Evolutionary conservation across 257 asterid genomes (phyloP).

Genomic region (Ophiorrhiza pumila): DNA sequence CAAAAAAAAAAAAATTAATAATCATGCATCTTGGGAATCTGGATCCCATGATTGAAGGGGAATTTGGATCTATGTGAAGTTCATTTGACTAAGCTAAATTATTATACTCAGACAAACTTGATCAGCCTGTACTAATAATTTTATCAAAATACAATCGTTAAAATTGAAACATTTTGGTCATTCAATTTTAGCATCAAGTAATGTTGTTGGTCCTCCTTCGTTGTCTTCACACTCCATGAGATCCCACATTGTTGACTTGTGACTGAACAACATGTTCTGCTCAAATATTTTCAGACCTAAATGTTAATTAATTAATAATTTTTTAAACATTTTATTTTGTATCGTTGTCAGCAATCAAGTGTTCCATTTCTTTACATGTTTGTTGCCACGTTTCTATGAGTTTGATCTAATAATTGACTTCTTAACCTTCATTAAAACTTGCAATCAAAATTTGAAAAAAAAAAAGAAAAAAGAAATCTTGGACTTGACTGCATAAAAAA

Average conservation of each 20-base stretch:
- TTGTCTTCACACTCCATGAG: slow-evolving; percentile 8
- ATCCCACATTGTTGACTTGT: background rate
- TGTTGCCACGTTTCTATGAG: slow-evolving; percentile 14
- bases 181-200: background rate
- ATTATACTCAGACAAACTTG: too few species aligned
- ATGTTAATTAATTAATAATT: background rate
- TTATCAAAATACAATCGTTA: background rate
- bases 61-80: background rate
- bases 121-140: slow-evolving; percentile 3
- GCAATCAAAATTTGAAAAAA: background rate
- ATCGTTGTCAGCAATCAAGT: slow-evolving; percentile 13
- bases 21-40: background rate
- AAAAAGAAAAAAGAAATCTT: background rate
- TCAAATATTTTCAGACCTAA: background rate
- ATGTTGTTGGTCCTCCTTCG: slow-evolving; percentile 16
- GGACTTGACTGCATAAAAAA: too few species aligned
- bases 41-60: background rate
- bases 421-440: slow-evolving; percentile 13
- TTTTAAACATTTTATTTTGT: background rate
- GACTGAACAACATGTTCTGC: slow-evolving; percentile 7
- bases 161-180: slow-evolving; percentile 3
- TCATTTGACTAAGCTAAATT: background rate
- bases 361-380: slow-evolving; percentile 7
- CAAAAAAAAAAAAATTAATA: too few species aligned
- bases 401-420: slow-evolving; percentile 16